A percentile compares a stretch with the other conserved stretches of the same genome.
phyloP scores from a whole-genome alignment of 2,329 filamentous ascomycete species.

The Ceratocystis smalleyi region DNA sequence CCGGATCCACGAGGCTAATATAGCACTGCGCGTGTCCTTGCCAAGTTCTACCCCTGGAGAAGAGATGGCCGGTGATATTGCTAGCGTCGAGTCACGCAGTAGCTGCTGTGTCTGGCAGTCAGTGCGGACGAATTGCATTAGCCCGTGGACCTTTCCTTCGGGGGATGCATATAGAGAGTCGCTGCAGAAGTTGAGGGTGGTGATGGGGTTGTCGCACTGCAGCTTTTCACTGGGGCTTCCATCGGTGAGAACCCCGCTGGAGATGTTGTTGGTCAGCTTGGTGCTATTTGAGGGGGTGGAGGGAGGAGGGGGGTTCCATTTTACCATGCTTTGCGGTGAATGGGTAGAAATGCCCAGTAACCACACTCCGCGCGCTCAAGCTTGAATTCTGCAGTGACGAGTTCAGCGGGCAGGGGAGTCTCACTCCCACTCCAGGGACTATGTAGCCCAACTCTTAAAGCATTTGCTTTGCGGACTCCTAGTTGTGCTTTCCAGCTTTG shows the following conservation, averaged over 20 bases:
- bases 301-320: background rate
- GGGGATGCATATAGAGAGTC: conserved; percentile 8
- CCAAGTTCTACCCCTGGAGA: conserved; percentile 12
- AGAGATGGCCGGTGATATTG: background rate
- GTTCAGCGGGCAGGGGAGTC: background rate
- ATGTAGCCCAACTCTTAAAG: background rate
- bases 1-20: conserved; percentile 11
- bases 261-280: background rate
- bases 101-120: conserved; percentile 12
- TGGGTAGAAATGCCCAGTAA: conserved; percentile 13
- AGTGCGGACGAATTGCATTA: conserved; percentile 6
- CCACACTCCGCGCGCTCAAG: conserved; percentile 10
- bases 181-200: conserved; percentile 8
- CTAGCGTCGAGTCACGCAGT: background rate
- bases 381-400: background rate
- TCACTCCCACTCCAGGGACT: conserved; percentile 11
- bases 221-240: background rate
- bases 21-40: conserved; percentile 11
- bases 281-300: background rate
- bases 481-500: conserved; percentile 11
- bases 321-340: conserved; percentile 13
- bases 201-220: background rate
- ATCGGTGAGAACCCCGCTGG: conserved; percentile 8
- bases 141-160: conserved; percentile 6
- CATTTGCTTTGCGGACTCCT: conserved; percentile 9